Conservation (phyloP, 148 eudicot genomes). For the Rheum nobile region DNA sequence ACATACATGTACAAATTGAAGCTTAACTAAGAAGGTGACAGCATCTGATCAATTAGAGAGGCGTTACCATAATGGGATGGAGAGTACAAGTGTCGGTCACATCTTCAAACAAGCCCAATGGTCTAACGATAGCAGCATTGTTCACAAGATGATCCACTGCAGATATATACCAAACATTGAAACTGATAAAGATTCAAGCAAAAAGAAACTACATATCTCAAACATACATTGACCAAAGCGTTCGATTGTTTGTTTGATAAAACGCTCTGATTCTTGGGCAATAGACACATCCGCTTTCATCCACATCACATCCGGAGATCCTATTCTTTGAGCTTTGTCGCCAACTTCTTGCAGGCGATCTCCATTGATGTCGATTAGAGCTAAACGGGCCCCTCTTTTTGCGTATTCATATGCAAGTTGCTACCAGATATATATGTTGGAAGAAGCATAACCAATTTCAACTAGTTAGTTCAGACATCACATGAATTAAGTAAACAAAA, state of each 20-base stretch:
- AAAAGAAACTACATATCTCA: too few species aligned
- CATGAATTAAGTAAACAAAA: neutral
- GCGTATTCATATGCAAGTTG: conserved; percentile 27
- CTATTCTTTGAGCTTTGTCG: conserved; percentile 3
- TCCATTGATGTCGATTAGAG: conserved; percentile 18
- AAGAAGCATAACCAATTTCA: neutral
- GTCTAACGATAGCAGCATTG: neutral
- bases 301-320: neutral
- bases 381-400: conserved; percentile 23
- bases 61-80: neutral
- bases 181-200: too few species aligned
- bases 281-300: neutral
- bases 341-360: conserved; percentile 16
- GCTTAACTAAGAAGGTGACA: neutral
- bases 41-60: neutral
- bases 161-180: neutral
- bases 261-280: neutral
- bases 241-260: neutral
- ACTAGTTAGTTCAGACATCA: neutral
- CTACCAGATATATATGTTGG: conserved; percentile 14
- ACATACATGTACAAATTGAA: neutral
- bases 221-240: conserved; percentile 4
- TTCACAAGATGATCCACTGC: conserved; percentile 5
- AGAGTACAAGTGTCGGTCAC: neutral
- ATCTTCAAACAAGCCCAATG: neutral